Evolutionary conservation across 257 asterid genomes (phyloP).

Genomic region (Capsicum rhomboideum): DNA sequence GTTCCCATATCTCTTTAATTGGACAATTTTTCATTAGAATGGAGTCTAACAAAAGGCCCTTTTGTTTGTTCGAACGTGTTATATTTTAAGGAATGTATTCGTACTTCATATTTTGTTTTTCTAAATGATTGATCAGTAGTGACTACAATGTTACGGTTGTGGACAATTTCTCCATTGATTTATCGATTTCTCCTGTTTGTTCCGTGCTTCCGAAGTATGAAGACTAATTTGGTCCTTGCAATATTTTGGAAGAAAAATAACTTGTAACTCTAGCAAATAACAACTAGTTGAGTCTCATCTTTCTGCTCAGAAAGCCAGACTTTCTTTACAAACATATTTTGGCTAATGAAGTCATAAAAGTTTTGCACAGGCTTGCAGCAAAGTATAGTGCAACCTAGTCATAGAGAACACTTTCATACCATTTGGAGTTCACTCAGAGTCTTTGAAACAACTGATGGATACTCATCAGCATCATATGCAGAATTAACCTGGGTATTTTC

Average conservation of each 20-base stretch:
- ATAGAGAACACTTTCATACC: conserved; percentile 13
- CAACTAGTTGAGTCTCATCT: background rate
- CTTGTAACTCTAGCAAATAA: background rate
- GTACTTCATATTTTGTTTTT: background rate
- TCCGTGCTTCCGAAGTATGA: background rate
- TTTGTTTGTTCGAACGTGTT: background rate
- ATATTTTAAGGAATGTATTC: background rate
- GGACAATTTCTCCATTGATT: background rate
- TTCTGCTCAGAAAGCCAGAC: background rate
- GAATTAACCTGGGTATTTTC: conserved; percentile 26
- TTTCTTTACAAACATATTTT: background rate
- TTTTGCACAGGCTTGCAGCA: background rate
- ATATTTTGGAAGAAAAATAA: background rate
- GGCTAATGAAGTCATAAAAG: background rate
- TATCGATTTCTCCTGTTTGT: background rate
- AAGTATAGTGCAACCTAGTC: background rate
- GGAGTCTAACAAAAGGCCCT: background rate
- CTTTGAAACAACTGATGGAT: conserved; percentile 27
- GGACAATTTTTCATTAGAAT: background rate
- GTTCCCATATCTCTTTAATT: background rate
- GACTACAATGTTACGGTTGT: background rate
- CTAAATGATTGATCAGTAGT: background rate
- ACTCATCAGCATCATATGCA: conserved; percentile 37
- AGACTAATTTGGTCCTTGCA: background rate
- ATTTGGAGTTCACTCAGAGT: conserved; percentile 21